Conservation (phyloP, 176 grass and related monocot species). For the Aegilops speltoides region DNA sequence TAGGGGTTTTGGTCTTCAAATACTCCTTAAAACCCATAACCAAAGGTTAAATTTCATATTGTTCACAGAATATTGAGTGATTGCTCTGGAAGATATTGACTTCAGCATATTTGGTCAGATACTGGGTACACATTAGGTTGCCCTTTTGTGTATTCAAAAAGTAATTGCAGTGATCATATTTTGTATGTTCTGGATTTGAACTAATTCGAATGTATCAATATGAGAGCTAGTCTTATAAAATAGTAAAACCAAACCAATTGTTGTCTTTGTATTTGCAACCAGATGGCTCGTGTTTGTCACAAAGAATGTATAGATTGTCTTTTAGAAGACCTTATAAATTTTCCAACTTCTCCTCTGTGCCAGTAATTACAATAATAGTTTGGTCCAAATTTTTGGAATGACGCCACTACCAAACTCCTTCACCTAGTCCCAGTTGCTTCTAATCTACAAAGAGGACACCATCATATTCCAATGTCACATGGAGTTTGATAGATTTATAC, state of each 20-base stretch:
- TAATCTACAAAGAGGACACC: background rate
- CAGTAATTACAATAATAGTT: background rate
- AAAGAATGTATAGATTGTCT: background rate
- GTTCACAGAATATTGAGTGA: background rate
- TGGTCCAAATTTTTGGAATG: background rate
- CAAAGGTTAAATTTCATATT: background rate
- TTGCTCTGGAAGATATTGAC: background rate
- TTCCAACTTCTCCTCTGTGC: background rate
- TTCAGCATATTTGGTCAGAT: constrained; percentile 4
- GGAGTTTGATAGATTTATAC: background rate
- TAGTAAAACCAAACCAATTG: background rate
- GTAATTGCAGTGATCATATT: background rate
- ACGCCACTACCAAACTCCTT: background rate
- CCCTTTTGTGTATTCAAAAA: background rate
- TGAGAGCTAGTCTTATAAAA: constrained; percentile 12
- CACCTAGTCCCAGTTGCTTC: background rate
- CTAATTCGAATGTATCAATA: background rate
- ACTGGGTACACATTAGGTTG: constrained; percentile 17
- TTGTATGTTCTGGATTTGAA: background rate
- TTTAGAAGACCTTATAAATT: background rate
- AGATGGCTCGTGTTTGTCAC: background rate
- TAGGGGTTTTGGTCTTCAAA: background rate
- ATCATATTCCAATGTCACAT: background rate
- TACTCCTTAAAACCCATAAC: background rate
- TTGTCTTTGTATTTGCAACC: constrained; percentile 8